Percentiles rank a stretch among this genome's conserved stretches.
Evolutionary conservation across 2,329 filamentous ascomycete genomes (phyloP).

Genomic region (Apiospora kogelbergensis): DNA sequence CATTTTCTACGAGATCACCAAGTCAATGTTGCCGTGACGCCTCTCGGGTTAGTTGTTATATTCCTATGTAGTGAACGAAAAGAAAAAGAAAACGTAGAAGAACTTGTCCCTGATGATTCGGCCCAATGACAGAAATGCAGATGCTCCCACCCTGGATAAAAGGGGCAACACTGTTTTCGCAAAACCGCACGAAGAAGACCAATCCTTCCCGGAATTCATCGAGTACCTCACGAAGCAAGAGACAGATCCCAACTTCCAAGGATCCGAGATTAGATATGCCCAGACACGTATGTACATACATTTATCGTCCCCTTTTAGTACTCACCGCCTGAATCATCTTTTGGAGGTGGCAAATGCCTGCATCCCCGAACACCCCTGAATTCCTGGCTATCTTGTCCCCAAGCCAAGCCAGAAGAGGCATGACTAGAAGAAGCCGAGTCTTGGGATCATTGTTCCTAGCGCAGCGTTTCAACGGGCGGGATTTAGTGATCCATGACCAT

Average conservation of each 20-base stretch:
- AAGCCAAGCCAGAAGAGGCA: not conserved
- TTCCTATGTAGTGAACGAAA: not conserved
- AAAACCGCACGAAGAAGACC: constrained; percentile 69
- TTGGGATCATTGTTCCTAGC: not conserved
- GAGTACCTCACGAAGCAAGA: constrained; percentile 61
- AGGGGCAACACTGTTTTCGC: constrained; percentile 54
- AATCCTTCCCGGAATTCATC: constrained; percentile 63
- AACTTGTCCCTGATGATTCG: constrained; percentile 21
- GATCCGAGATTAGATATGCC: constrained; percentile 63
- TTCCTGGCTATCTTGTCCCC: not conserved
- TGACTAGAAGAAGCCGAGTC: not conserved
- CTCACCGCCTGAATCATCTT: not conserved
- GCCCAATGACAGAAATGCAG: constrained; percentile 39
- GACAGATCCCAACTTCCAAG: constrained; percentile 31
- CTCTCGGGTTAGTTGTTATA: constrained; percentile 54
- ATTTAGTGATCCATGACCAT: not conserved
- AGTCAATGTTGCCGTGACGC: constrained; percentile 79
- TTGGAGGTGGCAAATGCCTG: not conserved
- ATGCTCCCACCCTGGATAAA: constrained; percentile 47
- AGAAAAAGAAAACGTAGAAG: constrained; percentile 7
- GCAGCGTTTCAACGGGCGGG: not conserved
- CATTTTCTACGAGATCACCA: constrained; percentile 51
- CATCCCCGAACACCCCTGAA: not conserved
- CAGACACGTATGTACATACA: constrained; percentile 62
- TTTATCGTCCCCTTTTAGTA: no score